These are phyloP conservation scores for Arxiozyma slooffiae DNA, from an alignment of 1,139 yeast genomes.

Conservation along the genomic window DNA sequence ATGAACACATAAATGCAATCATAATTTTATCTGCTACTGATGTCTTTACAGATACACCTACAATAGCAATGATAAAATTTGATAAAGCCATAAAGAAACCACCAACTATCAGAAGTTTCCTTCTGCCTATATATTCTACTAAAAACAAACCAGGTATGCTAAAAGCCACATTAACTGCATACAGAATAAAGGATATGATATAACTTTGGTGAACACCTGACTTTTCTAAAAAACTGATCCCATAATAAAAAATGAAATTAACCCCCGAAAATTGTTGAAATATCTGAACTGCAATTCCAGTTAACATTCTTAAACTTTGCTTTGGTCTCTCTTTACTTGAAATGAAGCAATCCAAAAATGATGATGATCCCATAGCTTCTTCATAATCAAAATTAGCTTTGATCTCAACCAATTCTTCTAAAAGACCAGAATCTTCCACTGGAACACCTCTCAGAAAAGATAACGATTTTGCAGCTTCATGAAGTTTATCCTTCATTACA, in stretches of 20 bases:
- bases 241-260: conserved; percentile 70
- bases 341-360: conserved; percentile 52
- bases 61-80: conserved; percentile 56
- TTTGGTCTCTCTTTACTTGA: conserved; percentile 58
- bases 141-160: conserved; percentile 64
- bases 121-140: conserved; percentile 60
- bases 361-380: conserved; percentile 48
- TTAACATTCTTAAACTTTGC: conserved; percentile 53
- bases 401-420: conserved; percentile 70
- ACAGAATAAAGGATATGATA: conserved; percentile 59
- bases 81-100: conserved; percentile 57
- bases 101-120: conserved; percentile 51
- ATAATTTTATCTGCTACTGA: conserved; percentile 54
- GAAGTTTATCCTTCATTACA: conserved; percentile 53
- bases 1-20: conserved; percentile 73
- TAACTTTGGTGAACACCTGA: conserved; percentile 55
- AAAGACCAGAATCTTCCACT: conserved; percentile 50
- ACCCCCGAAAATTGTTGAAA: conserved; percentile 74
- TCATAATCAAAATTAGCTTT: conserved; percentile 75
- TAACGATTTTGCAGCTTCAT: conserved; percentile 51
- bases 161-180: conserved; percentile 60
- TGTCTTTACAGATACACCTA: conserved; percentile 47
- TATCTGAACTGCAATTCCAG: conserved; percentile 65
- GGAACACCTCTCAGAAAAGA: conserved; percentile 56
- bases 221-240: conserved; percentile 59